Conservation (phyloP, 225 moss, liverwort and hornwort species). For the Lunularia cruciata region DNA sequence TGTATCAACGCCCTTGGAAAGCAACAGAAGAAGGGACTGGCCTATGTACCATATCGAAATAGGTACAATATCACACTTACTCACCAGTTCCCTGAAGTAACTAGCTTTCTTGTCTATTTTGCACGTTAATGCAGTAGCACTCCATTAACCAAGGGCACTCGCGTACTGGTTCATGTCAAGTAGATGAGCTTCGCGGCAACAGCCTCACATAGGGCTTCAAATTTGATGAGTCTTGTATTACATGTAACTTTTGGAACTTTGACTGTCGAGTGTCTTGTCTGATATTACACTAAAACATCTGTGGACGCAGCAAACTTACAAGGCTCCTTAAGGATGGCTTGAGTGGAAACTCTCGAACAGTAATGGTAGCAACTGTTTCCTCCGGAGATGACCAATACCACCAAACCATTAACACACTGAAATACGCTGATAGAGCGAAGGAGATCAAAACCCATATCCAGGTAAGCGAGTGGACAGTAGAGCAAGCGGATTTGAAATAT, state of each 20-base stretch:
- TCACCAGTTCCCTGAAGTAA: no score
- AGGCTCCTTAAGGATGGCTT: constrained; percentile 81
- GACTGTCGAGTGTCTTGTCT: no score
- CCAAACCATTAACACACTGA: constrained; percentile 82
- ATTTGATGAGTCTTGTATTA: no score
- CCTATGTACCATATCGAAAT: constrained; percentile 87
- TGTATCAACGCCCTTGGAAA: constrained; percentile 92
- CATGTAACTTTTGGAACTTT: no score
- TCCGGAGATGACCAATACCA: constrained; percentile 86
- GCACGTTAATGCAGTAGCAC: no score
- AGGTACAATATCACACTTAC: constrained; percentile 36
- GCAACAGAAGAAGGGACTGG: constrained; percentile 86
- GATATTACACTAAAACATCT: not conserved
- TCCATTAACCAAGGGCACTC: no score
- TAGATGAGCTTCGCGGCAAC: no score
- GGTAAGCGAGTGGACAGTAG: no score
- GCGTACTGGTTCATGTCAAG: no score
- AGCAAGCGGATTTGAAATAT: no score
- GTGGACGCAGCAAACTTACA: constrained; percentile 67
- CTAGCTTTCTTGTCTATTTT: no score
- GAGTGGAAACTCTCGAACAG: constrained; percentile 83
- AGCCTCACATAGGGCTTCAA: no score
- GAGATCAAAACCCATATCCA: constrained; percentile 94
- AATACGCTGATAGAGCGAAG: constrained; percentile 88
- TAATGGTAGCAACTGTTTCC: constrained; percentile 85